Evolutionary conservation across 1,284 basidiomycete species (phyloP).

Genomic region (Malassezia yamatoensis): DNA sequence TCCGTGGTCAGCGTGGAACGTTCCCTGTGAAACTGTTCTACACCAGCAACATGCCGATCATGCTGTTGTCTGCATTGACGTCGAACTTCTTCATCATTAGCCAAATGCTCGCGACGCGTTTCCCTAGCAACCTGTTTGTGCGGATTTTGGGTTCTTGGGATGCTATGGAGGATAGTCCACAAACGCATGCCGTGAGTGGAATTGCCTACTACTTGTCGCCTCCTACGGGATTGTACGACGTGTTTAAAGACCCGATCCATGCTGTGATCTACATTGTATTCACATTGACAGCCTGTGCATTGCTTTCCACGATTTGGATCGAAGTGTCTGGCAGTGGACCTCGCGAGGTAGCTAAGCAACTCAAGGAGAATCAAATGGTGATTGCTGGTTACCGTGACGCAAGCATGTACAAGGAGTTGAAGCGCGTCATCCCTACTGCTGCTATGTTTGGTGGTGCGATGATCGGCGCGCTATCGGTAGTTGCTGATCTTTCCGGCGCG

Average conservation of each 20-base stretch:
- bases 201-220: constrained; percentile 96
- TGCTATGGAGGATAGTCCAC: constrained; percentile 83
- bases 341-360: constrained; percentile 89
- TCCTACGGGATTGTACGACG: constrained; percentile 77
- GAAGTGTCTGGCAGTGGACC: constrained; percentile 93
- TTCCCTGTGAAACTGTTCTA: constrained; percentile 99
- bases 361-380: constrained; percentile 98
- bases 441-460: constrained; percentile 94
- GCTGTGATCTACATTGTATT: constrained; percentile 82
- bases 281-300: constrained; percentile 83
- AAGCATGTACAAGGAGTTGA: constrained; percentile 97
- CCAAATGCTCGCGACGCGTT: constrained; percentile 79
- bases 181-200: constrained; percentile 81
- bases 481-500: constrained; percentile 90
- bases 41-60: constrained; percentile 99
- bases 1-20: constrained; percentile 83
- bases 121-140: constrained; percentile 84
- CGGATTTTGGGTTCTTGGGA: constrained; percentile 90
- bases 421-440: constrained; percentile 91
- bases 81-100: constrained; percentile 91
- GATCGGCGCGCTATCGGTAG: constrained; percentile 82
- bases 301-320: constrained; percentile 99
- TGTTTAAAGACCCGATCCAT: constrained; percentile 84
- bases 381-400: constrained; percentile 96
- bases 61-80: constrained; percentile 89